phyloP scores from a whole-genome alignment of 2,329 filamentous ascomycete species.

The Diaporthe eres region DNA sequence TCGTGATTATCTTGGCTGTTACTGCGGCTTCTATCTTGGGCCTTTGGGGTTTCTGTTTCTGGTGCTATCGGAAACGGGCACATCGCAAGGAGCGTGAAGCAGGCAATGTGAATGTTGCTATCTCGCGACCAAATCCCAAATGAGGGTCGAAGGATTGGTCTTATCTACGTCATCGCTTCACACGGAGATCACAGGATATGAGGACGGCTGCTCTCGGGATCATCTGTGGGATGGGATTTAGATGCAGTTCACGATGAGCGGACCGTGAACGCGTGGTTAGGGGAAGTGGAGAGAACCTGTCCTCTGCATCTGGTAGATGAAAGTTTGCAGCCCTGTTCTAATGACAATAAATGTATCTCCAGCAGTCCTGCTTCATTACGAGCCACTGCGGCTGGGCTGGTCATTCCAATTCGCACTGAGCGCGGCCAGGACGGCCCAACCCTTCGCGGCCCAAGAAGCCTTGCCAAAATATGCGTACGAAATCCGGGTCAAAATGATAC shows the following conservation, averaged over 20 bases:
- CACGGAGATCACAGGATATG: background rate
- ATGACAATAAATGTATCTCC: too few species aligned
- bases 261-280: too few species aligned
- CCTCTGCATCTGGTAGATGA: accelerated
- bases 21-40: background rate
- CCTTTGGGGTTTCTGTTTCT: background rate
- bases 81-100: constrained; percentile 11
- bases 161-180: background rate
- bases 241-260: too few species aligned
- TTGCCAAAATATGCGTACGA: background rate
- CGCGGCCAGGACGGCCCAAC: background rate
- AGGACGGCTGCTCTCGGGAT: too few species aligned
- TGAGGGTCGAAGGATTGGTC: background rate
- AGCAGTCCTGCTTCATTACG: too few species aligned
- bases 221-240: too few species aligned
- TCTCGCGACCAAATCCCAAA: background rate
- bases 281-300: too few species aligned
- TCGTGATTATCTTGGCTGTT: background rate
- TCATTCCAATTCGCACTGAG: background rate
- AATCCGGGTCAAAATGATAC: too few species aligned
- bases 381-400: background rate
- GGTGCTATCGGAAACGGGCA: background rate
- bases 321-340: too few species aligned
- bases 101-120: background rate
- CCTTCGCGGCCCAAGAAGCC: too few species aligned